Evolutionary conservation across 148 eudicot species (phyloP).

Genomic region (Diospyros kaki): DNA sequence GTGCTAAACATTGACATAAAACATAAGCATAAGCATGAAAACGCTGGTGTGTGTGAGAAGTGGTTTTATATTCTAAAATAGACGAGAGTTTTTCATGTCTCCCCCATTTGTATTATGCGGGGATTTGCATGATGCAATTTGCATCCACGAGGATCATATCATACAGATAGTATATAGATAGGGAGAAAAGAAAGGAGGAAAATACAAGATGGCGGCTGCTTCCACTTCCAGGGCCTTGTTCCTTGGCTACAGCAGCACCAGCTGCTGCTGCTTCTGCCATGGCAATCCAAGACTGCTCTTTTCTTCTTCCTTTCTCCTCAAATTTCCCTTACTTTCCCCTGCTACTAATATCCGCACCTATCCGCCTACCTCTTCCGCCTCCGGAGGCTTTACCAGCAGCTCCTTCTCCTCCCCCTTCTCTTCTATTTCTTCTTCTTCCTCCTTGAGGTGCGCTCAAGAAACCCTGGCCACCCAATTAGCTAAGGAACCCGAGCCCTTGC

Average conservation of each 20-base stretch:
- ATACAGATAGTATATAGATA: too few relatives aligned
- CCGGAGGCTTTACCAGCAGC: background rate
- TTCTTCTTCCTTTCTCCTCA: background rate
- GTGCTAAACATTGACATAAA: too few relatives aligned
- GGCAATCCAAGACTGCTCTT: slow-evolving; percentile 2
- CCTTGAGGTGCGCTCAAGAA: background rate
- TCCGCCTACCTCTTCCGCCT: background rate
- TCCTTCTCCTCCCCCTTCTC: background rate
- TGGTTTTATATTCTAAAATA: too few relatives aligned
- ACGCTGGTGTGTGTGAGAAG: too few relatives aligned
- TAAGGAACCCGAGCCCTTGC: background rate
- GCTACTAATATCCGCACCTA: background rate
- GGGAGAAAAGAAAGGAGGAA: background rate
- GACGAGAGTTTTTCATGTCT: too few relatives aligned
- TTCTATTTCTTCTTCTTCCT: slow-evolving; percentile 1
- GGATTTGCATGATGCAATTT: too few relatives aligned
- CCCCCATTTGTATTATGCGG: too few relatives aligned
- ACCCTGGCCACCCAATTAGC: slow-evolving; percentile 2
- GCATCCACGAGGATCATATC: too few relatives aligned
- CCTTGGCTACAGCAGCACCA: background rate
- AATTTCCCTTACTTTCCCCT: background rate
- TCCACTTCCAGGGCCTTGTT: background rate
- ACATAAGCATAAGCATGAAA: too few relatives aligned
- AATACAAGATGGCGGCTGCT: background rate
- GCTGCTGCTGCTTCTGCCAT: background rate